Evolutionary conservation across 2,329 filamentous ascomycete species (phyloP), one percentile per base, ranked within the genome.

Genomic region (Neonectria neomacrospora): DNA sequence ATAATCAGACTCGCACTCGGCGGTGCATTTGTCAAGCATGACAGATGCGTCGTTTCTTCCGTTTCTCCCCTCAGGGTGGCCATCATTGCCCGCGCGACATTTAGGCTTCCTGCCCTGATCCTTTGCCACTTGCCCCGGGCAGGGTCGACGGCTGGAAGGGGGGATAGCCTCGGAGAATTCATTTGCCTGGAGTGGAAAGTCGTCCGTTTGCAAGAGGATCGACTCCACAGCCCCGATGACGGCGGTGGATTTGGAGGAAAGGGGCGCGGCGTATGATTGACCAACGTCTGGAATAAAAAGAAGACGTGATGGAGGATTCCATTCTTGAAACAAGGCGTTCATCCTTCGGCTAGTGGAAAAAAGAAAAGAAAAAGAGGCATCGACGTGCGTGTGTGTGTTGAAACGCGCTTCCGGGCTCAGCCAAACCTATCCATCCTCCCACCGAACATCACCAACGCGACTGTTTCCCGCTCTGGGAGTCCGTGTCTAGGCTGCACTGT

Each of bases 211-310:
- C 45, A 48, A 30, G 18, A 30, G 45, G 14, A 28, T 28, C 45
- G 45, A 16, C 26, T 16, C 23, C 45, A 48, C 26, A 5, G 22
- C 12, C 12, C 9, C 10, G 23, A 42, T 42, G 37, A 18, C 37
- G 37, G 37, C 11, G 11, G 30, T 32, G 30, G 12, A 2, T 32
- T 32, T 32, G 45, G 45, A 50, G 16, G 45, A 10, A 12, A 50
- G 45, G 45, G 45, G 28, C 9, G n/a, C 9, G 30, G 28, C 26
- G 20, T 32, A 11, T 50, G 37, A 22, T 45, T 32, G 51, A 34
- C 51, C 18, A 44, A 54, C 39, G 58, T 56, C 47, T 61, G 45
- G 7, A 61, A 52, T 61, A 53, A 56, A 56, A 56, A 56, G 41
- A 51, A 30, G 14, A 48, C 34, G 10, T 20, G n/a, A 20, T 3